phyloP scores from a whole-genome alignment of 768 basidiomycete genomes.

The Calocybe gangraenosa region DNA sequence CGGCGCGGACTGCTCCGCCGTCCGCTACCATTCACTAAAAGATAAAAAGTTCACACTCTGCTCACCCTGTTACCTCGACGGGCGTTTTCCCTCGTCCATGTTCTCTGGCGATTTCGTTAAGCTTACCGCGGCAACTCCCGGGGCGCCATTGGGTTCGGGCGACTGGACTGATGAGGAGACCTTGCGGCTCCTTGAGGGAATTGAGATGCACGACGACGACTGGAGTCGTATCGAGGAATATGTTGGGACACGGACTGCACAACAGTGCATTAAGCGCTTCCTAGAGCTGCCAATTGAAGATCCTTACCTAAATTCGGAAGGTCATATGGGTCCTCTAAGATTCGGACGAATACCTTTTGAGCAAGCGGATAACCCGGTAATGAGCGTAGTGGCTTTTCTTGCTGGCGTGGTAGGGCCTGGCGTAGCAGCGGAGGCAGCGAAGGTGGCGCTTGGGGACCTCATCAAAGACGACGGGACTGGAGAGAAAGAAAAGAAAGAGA shows the following conservation, averaged over 20 bases:
- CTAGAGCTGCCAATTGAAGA: conserved; percentile 96
- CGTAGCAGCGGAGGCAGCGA: conserved; percentile 92
- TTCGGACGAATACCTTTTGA: conserved; percentile 86
- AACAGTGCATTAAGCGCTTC: conserved; percentile 96
- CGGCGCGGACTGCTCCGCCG: conserved; percentile 84
- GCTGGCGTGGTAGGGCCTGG: conserved; percentile 89
- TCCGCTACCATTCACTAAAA: conserved; percentile 91
- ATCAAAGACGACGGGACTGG: conserved; percentile 38
- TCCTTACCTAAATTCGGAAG: conserved; percentile 77
- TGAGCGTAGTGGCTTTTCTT: conserved; percentile 97
- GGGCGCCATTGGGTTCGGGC: conserved; percentile 31
- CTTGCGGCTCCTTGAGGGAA: conserved; percentile 84
- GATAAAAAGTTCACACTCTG: conserved; percentile 91
- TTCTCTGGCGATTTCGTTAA: conserved; percentile 97
- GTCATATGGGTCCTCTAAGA: conserved; percentile 68
- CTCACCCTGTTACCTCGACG: conserved; percentile 89
- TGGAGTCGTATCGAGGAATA: conserved; percentile 93
- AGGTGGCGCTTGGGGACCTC: conserved; percentile 80
- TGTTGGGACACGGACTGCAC: conserved; percentile 85
- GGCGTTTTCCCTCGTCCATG: conserved; percentile 94
- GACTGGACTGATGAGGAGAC: conserved; percentile 93
- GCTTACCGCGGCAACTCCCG: conserved; percentile 47
- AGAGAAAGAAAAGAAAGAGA: conserved; percentile 21
- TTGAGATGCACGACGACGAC: conserved; percentile 98
- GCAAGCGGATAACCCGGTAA: conserved; percentile 94